phyloP scores from a whole-genome alignment of 23 red algal genomes.

The Gracilaria caudata region DNA sequence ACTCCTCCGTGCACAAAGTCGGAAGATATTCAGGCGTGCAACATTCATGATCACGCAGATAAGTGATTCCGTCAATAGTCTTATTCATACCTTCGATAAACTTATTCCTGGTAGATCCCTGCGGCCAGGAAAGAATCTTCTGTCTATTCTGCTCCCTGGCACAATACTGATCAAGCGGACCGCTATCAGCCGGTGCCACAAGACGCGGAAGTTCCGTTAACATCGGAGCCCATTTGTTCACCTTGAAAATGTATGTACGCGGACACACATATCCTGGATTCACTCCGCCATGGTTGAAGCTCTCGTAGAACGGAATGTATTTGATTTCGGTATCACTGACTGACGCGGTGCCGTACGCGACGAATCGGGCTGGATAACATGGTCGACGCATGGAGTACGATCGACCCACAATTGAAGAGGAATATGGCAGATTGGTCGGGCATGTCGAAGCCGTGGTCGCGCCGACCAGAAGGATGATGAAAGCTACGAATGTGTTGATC shows the following conservation, averaged over 20 bases:
- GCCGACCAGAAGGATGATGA: not conserved
- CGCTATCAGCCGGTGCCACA: not conserved
- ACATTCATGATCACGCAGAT: constrained; percentile 13
- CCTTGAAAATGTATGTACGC: not conserved
- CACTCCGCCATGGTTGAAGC: constrained; percentile 15
- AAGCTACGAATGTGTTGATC: not conserved
- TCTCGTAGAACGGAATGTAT: constrained; percentile 6
- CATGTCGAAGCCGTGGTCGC: not conserved
- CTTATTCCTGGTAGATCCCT: not conserved
- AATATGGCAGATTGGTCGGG: not conserved
- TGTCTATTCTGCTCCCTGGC: not conserved
- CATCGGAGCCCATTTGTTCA: not conserved
- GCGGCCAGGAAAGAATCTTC: not conserved
- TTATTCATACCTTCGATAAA: constrained; percentile 10
- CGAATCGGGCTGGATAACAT: not conserved
- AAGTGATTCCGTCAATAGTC: constrained; percentile 2
- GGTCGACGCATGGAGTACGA: not conserved
- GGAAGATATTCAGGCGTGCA: not conserved
- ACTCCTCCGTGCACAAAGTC: not conserved
- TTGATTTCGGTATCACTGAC: constrained; percentile 13
- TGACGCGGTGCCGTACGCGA: not conserved
- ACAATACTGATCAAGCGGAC: not conserved
- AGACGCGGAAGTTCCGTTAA: constrained; percentile 6
- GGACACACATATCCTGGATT: constrained; percentile 11
- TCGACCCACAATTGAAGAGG: not conserved